Evolutionary conservation across 2,329 filamentous ascomycete species (phyloP).

Genomic region (Phialocephala subalpina): DNA sequence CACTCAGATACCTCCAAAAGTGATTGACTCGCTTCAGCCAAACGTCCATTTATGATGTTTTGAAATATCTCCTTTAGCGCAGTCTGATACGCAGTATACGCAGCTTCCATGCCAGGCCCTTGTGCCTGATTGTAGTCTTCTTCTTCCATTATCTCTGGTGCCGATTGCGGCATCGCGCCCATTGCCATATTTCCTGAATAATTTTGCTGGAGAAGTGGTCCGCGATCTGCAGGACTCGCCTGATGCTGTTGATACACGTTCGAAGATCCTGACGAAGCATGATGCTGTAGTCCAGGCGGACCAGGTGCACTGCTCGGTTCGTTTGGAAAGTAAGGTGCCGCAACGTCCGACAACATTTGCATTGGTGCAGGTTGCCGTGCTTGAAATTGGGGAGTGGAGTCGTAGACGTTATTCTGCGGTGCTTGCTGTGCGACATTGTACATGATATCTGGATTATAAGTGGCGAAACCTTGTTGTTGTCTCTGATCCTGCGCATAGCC

Average conservation of each 20-base stretch:
- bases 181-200: constrained; percentile 59
- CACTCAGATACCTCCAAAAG: constrained; percentile 71
- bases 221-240: constrained; percentile 56
- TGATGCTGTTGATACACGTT: constrained; percentile 61
- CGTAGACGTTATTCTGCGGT: constrained; percentile 73
- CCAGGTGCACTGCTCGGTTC: constrained; percentile 69
- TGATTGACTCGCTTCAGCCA: constrained; percentile 65
- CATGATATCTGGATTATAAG: constrained; percentile 74
- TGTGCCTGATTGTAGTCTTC: constrained; percentile 65
- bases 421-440: constrained; percentile 77
- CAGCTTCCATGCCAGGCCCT: constrained; percentile 65
- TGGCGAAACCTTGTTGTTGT: constrained; percentile 60
- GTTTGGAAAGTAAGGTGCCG: constrained; percentile 78
- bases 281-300: constrained; percentile 60
- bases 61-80: constrained; percentile 70
- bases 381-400: constrained; percentile 75
- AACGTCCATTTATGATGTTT: constrained; percentile 64
- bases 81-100: constrained; percentile 71
- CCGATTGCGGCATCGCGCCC: constrained; percentile 53
- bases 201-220: constrained; percentile 60
- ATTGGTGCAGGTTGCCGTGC: constrained; percentile 79
- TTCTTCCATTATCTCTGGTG: constrained; percentile 57
- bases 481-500: constrained; percentile 60
- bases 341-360: constrained; percentile 77
- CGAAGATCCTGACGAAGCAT: constrained; percentile 59